Conservation (phyloP, 2,329 filamentous ascomycete genomes). For the Fusarium temperatum region DNA sequence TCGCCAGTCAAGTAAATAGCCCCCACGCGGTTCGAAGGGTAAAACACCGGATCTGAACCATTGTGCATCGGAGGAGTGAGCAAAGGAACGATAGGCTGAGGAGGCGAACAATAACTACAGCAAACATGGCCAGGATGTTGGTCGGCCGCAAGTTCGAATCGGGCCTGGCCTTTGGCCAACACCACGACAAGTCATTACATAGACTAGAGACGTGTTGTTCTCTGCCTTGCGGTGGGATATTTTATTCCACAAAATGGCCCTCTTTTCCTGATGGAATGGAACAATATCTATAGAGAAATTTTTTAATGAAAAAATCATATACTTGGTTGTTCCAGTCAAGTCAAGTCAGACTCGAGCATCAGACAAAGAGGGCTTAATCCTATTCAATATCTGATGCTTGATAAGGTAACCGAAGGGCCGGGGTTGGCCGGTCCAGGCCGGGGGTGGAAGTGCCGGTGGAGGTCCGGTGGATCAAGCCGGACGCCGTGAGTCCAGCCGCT, state of each 20-base stretch:
- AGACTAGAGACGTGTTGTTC: background rate
- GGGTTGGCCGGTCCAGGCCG: conserved; percentile 30
- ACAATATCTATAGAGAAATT: background rate
- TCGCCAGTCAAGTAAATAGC: background rate
- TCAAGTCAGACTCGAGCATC: background rate
- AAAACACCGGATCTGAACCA: background rate
- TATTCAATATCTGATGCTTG: conserved; percentile 14
- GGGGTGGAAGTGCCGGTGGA: conserved; percentile 32
- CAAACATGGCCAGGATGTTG: background rate
- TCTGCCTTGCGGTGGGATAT: background rate
- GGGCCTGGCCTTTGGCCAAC: conserved; percentile 1
- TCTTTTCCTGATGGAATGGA: background rate
- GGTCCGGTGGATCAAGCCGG: conserved; percentile 37
- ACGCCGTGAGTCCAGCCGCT: conserved; percentile 36
- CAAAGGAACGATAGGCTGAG: background rate
- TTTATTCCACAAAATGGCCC: conserved; percentile 3
- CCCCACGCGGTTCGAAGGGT: conserved; percentile 7
- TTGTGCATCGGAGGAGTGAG: background rate
- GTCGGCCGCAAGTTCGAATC: conserved; percentile 9
- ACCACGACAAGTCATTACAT: conserved; percentile 5
- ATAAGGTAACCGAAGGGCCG: conserved; percentile 22
- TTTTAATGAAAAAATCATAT: background rate
- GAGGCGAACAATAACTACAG: background rate
- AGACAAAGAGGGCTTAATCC: conserved; percentile 6
- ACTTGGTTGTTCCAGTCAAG: background rate